Base-by-base conservation (phyloP, 1,284 basidiomycete genomes). In the Ganoderma multipileum region DNA sequence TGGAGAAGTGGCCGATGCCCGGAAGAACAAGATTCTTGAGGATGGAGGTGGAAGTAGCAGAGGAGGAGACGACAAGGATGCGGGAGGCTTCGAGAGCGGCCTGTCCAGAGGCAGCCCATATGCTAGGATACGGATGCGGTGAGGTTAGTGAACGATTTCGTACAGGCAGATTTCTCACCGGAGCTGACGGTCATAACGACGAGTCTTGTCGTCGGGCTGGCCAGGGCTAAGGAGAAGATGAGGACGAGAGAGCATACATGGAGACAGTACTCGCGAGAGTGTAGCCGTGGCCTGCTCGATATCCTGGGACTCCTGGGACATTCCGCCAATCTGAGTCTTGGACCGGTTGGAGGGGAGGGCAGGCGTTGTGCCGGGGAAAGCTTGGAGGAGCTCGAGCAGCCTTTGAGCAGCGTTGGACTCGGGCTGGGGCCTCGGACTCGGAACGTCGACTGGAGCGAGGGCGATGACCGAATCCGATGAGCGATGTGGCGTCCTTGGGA, bases 11-110 rank as follows among this genome's bases (percentile, higher is more conserved):
- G 26, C 96, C 95, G 70, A 98, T 90, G 23, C 97, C 97, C 3
- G 97, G 97, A 12, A 99, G 89, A 39, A 98, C 95, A 70, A 99
- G 91, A 78, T 98, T 98, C 86, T 99, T 98, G 73, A 98, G 86
- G 70, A 95, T 89, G 67, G 94, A 92, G 38, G 94, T 93, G 0
- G 93, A 91, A 0, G 95, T 93, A 0, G 95, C 93, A 52, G 91
- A 90, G 7, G 85, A 91, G 38, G 92, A 93, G 62, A 98, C 79
- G 71, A 98, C 89, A 30, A 99, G 87, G 60, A 98, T 86, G 64
- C 92, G 88, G 9, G 95, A 88, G 2, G 89, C 86, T 80, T 99
- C 96, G 63, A 99, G 90, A 0, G 95, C 95, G n/a, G 86, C 84
- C 81, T 99, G 97, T 1, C 97, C 98, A 0, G 94, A 91, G 2